Evolutionary conservation across 306 rosid species (phyloP).

Genomic region (Medicago truncatula): MtrunA17r5.0-ANR NC_053043.1:10431501-10432000

Average conservation of each 20-base stretch:
- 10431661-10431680: no score
- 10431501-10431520: no score
- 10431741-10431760: slow-evolving; percentile 31
- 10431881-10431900: slow-evolving; percentile 53
- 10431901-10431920: slow-evolving; percentile 56
- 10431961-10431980: slow-evolving; percentile 50
- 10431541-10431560: no score
- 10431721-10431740: slow-evolving; percentile 10
- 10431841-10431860: slow-evolving; percentile 40
- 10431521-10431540: no score
- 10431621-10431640: no score
- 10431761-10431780: slow-evolving; percentile 15
- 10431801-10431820: slow-evolving; percentile 58
- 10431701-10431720: slow-evolving; percentile 1
- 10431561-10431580: no score
- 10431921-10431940: slow-evolving; percentile 44
- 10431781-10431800: slow-evolving; percentile 47
- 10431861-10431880: slow-evolving; percentile 30
- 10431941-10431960: slow-evolving; percentile 49
- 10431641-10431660: no score
- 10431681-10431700: slow-evolving; percentile 13
- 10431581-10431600: no score
- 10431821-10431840: slow-evolving; percentile 54
- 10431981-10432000: slow-evolving; percentile 47
- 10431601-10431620: no score